Evolutionary conservation across 768 basidiomycete genomes (phyloP), one percentile per base, ranked within the genome.

Genomic region (Ramaria sp.): DNA sequence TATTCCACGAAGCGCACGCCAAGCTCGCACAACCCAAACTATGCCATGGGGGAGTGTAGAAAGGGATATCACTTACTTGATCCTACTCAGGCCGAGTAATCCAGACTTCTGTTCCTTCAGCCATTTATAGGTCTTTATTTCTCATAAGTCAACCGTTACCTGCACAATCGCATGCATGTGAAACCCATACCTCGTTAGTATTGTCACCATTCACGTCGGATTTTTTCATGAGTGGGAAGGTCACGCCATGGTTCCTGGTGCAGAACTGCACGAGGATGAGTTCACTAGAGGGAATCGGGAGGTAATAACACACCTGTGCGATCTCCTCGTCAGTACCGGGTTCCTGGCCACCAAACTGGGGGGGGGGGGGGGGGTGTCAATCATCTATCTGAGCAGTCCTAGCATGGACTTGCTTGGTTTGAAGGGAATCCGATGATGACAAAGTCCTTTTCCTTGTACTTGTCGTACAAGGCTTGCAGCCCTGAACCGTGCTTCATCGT

Each of bases 201-300:
- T 76, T 71, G 60, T 85, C 81, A 3, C 93, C 93, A 66, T 96
- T 97, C 38, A 96, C 94, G 50, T 96, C 88, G 18, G 85, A 85
- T 71, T 95, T 97, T 71, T 82, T 85, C 83, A 89, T 88, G 48
- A 97, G 69, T 10, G 89, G 89, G 74, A 95, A 95, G 6, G 79
- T 80, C 25, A 97, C 92, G 16, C 89, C 89, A 65, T 93, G 83
- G 72, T 93, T 95, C 58, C 80, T 62, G 49, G 78, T 71, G 71
- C 89, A 91, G 67, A 86, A 88, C 62, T 80, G 71, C 18, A 25
- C 18, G 38, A 16, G 32, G 39, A 41, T 42, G 28, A 39, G 24
- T 43, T n/a, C 16, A 47, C 28, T 34, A 24, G 15, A 45, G 9
- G 34, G 13, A 32, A 30, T 32, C 18, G 22, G 30, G 48, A 48